These are phyloP conservation scores for Mycena albidolilacea DNA, from an alignment of 768 basidiomycete genomes.

Conservation along the genomic window DNA sequence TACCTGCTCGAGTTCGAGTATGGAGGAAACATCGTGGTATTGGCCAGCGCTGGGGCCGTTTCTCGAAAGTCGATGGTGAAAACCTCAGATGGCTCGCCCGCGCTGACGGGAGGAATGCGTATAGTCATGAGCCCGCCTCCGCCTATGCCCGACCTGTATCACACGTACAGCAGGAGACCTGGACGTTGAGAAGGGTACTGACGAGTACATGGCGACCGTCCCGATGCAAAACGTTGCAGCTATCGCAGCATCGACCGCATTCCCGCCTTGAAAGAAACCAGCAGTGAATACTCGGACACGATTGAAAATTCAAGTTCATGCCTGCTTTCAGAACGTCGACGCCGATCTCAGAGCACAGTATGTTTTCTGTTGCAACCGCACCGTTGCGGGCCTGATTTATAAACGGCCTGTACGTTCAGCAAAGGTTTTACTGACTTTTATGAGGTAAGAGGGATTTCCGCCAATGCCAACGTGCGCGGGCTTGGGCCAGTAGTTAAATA, in stretches of 20 bases:
- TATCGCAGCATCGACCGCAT: slow-evolving; percentile 91
- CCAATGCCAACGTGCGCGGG: slow-evolving; percentile 33
- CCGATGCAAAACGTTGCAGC: slow-evolving; percentile 84
- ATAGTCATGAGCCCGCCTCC: slow-evolving; percentile 92
- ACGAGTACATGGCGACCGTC: slow-evolving; percentile 94
- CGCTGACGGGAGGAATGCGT: slow-evolving; percentile 71
- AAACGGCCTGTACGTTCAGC: slow-evolving; percentile 66
- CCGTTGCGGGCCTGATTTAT: slow-evolving; percentile 77
- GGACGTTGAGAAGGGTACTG: slow-evolving; percentile 47
- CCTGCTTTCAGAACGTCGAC: slow-evolving; percentile 74
- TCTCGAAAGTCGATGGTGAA: slow-evolving; percentile 92
- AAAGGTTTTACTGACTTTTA: slow-evolving; percentile 42
- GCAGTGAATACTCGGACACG: neutral
- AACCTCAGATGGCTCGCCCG: slow-evolving; percentile 67
- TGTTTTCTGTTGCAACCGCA: slow-evolving; percentile 93
- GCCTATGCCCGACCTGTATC: slow-evolving; percentile 81
- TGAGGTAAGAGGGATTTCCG: slow-evolving; percentile 62
- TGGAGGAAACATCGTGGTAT: slow-evolving; percentile 81
- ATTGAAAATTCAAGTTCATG: neutral
- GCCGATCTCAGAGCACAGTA: slow-evolving; percentile 88
- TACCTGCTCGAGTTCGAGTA: slow-evolving; percentile 67
- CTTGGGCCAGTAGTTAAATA: slow-evolving; percentile 9
- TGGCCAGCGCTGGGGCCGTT: slow-evolving; percentile 81
- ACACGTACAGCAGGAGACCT: slow-evolving; percentile 18
- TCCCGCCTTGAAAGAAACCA: slow-evolving; percentile 71